Evolutionary conservation across 2,329 filamentous ascomycete species (phyloP).

Genomic region (Fusarium bulbicola): DNA sequence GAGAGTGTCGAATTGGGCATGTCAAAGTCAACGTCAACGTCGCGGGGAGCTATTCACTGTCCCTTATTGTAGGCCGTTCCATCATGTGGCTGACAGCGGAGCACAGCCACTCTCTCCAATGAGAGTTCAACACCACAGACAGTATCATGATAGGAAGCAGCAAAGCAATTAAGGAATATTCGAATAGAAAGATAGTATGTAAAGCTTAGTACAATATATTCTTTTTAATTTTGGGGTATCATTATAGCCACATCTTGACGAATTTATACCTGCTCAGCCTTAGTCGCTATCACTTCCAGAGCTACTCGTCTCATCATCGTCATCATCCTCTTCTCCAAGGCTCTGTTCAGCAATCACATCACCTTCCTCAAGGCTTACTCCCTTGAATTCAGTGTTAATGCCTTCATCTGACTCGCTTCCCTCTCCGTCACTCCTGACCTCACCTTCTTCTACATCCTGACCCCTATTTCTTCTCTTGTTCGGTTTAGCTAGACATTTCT

Average conservation of each 20-base stretch:
- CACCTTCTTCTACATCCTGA: constrained; percentile 47
- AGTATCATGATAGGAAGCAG: not conserved
- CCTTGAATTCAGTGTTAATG: constrained; percentile 21
- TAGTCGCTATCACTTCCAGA: constrained; percentile 51
- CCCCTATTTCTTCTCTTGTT: constrained; percentile 37
- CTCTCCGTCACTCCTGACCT: constrained; percentile 45
- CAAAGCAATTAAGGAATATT: not conserved
- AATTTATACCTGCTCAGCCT: not conserved
- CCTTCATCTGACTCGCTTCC: constrained; percentile 38
- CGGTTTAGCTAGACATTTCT: constrained; percentile 21
- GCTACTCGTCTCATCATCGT: constrained; percentile 54
- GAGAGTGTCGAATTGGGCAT: constrained; percentile 10
- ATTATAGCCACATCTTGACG: not conserved
- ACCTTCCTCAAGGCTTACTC: constrained; percentile 40
- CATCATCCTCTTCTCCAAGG: constrained; percentile 48
- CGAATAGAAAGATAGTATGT: not conserved
- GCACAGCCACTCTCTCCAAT: constrained; percentile 27
- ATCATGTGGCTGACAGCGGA: constrained; percentile 30
- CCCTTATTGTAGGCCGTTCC: constrained; percentile 9
- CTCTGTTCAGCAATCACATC: constrained; percentile 53
- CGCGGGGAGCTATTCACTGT: constrained; percentile 32
- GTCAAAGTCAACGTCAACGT: constrained; percentile 3
- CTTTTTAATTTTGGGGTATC: not conserved
- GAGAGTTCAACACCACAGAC: not conserved
- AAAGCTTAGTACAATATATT: fast-evolving